phyloP scores from a whole-genome alignment of 352 stramenopile genomes.

The Aphanomyces stellatus region DNA sequence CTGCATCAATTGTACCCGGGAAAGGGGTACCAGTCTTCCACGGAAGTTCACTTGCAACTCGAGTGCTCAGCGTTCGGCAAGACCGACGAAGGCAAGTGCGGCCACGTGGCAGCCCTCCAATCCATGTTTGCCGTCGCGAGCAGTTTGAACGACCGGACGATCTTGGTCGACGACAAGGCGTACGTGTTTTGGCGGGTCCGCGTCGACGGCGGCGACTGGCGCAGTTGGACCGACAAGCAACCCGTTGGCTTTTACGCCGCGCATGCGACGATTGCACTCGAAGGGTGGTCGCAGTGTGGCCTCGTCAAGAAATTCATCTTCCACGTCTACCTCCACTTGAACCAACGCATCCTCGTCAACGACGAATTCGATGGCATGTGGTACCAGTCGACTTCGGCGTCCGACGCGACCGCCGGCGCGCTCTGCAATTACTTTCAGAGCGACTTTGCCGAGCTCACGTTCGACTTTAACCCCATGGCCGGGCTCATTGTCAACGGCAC shows the following conservation, averaged over 20 bases:
- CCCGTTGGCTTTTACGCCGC: constrained; percentile 7
- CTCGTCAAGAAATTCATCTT: constrained; percentile 38
- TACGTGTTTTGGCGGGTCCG: constrained; percentile 66
- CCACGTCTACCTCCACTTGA: constrained; percentile 40
- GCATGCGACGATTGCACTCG: constrained; percentile 20
- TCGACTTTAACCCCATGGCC: constrained; percentile 43
- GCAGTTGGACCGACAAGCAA: not conserved
- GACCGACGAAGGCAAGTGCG: constrained; percentile 10
- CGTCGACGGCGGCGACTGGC: constrained; percentile 24
- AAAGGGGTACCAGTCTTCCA: constrained; percentile 35
- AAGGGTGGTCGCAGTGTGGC: constrained; percentile 55
- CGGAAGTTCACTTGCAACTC: constrained; percentile 52
- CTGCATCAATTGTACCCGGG: not conserved
- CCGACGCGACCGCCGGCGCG: constrained; percentile 22
- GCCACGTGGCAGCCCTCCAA: not conserved
- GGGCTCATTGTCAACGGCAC: constrained; percentile 32
- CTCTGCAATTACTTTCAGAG: constrained; percentile 49
- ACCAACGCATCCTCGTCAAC: constrained; percentile 38
- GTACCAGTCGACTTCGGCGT: constrained; percentile 37
- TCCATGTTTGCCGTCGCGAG: not conserved
- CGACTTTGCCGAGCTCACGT: constrained; percentile 58
- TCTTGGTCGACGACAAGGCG: constrained; percentile 22
- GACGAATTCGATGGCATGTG: constrained; percentile 55
- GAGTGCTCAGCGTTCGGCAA: constrained; percentile 36
- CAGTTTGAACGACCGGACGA: not conserved